Evolutionary conservation across 108 stramenopile genomes (phyloP).

Genomic region (Heterococcus sp.): DNA sequence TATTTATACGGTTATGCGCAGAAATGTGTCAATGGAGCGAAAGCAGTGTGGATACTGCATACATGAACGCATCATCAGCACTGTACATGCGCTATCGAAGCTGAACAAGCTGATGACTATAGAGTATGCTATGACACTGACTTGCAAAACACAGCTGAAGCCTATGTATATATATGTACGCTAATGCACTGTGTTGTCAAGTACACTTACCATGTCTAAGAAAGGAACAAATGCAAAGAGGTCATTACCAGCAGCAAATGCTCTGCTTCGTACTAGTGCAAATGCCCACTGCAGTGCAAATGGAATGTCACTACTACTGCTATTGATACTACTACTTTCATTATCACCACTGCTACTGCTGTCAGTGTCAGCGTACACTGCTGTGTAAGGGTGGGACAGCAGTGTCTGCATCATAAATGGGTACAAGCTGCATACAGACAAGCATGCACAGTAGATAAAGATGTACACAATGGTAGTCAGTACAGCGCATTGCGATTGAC

Average conservation of each 20-base stretch:
- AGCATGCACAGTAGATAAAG: background rate
- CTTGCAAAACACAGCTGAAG: too few species aligned
- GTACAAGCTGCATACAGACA: conserved; percentile 11
- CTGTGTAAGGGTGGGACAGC: conserved; percentile 18
- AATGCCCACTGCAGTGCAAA: conserved; percentile 36
- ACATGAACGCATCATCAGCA: too few species aligned
- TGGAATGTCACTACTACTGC: background rate
- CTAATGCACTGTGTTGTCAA: too few species aligned
- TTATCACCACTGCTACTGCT: background rate
- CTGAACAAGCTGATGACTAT: too few species aligned
- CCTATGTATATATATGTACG: too few species aligned
- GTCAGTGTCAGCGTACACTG: background rate
- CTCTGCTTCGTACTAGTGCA: conserved; percentile 36
- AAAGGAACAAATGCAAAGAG: conserved; percentile 30
- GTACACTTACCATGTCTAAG: conserved; percentile 5
- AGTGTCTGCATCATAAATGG: conserved; percentile 20
- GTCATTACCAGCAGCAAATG: conserved; percentile 7
- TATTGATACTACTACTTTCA: background rate
- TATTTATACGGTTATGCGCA: too few species aligned
- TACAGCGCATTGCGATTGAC: too few species aligned
- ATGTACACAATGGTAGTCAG: too few species aligned
- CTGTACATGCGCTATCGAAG: too few species aligned
- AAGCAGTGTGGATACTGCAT: too few species aligned
- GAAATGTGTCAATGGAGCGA: too few species aligned
- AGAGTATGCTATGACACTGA: too few species aligned